These are phyloP conservation scores for Sugiyamaella neomexicana DNA, from an alignment of 1,139 yeast species.

Conservation along the genomic window DNA sequence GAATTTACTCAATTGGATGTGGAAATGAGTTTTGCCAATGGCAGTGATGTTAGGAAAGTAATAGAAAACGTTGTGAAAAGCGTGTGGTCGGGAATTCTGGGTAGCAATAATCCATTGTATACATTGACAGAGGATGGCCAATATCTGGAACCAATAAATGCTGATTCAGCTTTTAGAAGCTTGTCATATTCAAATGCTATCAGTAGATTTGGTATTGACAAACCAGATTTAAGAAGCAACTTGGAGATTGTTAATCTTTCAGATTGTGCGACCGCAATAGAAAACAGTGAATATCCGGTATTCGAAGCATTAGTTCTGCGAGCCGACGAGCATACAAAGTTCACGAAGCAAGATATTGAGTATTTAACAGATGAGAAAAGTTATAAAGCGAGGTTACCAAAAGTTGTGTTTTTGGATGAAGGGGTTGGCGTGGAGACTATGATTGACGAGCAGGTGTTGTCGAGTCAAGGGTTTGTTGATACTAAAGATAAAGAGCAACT, in stretches of 20 bases:
- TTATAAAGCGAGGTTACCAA: slow-evolving; percentile 63
- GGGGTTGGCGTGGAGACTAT: not conserved
- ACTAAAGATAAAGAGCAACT: slow-evolving; percentile 25
- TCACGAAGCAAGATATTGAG: slow-evolving; percentile 41
- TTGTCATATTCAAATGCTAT: slow-evolving; percentile 70
- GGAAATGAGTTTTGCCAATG: slow-evolving; percentile 84
- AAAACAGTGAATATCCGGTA: slow-evolving; percentile 54
- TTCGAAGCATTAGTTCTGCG: slow-evolving; percentile 70
- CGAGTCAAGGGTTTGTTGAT: slow-evolving; percentile 17
- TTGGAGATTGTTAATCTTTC: slow-evolving; percentile 54
- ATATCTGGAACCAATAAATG: not conserved
- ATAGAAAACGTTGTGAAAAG: slow-evolving; percentile 58
- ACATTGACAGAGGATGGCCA: slow-evolving; percentile 24
- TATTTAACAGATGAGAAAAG: slow-evolving; percentile 46
- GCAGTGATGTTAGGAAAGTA: slow-evolving; percentile 63
- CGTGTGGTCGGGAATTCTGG: slow-evolving; percentile 57
- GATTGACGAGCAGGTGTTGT: slow-evolving; percentile 7
- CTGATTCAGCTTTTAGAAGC: slow-evolving; percentile 40
- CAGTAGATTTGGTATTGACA: slow-evolving; percentile 80
- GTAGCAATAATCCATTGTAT: slow-evolving; percentile 41
- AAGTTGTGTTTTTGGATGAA: slow-evolving; percentile 45
- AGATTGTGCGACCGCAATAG: slow-evolving; percentile 42
- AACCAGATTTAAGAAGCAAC: slow-evolving; percentile 75
- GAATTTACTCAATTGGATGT: slow-evolving; percentile 95
- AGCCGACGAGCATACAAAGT: slow-evolving; percentile 43